Conservation (phyloP, 306 rosid genomes). For the Arachis hypogaea region DNA sequence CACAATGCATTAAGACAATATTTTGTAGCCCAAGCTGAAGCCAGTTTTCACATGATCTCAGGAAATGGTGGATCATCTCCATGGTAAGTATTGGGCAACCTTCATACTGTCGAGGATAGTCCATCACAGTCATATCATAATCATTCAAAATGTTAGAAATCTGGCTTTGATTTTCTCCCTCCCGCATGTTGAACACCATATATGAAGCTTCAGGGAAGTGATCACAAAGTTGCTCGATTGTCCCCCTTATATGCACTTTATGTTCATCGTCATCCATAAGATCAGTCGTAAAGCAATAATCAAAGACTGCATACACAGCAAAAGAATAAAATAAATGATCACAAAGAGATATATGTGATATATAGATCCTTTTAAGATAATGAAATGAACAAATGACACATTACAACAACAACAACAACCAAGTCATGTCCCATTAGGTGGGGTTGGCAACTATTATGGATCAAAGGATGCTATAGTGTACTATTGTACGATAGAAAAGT, state of each 20-base stretch:
- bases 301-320: conserved; percentile 70
- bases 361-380: conserved; percentile 31
- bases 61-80: conserved; percentile 95
- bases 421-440: not conserved
- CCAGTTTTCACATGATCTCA: conserved; percentile 97
- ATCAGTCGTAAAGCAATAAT: conserved; percentile 91
- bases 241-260: conserved; percentile 76
- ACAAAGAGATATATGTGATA: conserved; percentile 19
- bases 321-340: conserved; percentile 40
- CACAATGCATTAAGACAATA: conserved; percentile 89
- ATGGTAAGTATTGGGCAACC: conserved; percentile 94
- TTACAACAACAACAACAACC: not conserved
- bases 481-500: not conserved
- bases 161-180: conserved; percentile 82
- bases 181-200: conserved; percentile 96
- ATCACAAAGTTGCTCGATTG: conserved; percentile 65
- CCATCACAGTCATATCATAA: conserved; percentile 93
- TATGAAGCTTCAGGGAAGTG: conserved; percentile 85
- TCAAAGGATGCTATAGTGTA: not conserved
- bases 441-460: not conserved
- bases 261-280: conserved; percentile 75
- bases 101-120: conserved; percentile 92
- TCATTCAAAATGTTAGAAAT: conserved; percentile 64
- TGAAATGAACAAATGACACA: conserved; percentile 25
- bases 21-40: conserved; percentile 83